Percentiles rank a stretch among this genome's conserved stretches.
phyloP scores from a whole-genome alignment of 1,284 basidiomycete species.

The Abortiporus biennis region DNA sequence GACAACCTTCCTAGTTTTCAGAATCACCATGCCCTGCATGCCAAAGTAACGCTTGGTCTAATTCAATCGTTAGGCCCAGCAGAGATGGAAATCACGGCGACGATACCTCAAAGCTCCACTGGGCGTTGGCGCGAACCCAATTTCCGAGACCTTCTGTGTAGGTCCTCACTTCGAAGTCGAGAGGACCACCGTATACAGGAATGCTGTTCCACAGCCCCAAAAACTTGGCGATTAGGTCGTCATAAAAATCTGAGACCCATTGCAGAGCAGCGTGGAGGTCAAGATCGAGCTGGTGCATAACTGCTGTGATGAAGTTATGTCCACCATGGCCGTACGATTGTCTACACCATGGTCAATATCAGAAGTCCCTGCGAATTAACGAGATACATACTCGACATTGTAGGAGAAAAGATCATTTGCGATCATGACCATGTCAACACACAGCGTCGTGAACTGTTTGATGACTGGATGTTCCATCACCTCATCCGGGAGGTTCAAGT shows the following conservation, averaged over 20 bases:
- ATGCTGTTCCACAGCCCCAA: neutral
- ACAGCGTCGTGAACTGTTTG: constrained; percentile 17
- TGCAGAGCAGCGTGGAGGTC: constrained; percentile 26
- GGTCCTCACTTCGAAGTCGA: neutral
- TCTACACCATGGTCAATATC: neutral
- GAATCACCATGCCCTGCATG: constrained; percentile 15
- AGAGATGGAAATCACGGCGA: too few relatives aligned
- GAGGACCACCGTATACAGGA: constrained; percentile 1
- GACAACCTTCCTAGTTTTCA: constrained; percentile 11
- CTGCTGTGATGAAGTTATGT: constrained; percentile 30
- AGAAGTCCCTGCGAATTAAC: neutral
- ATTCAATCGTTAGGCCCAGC: too few relatives aligned
- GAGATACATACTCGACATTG: constrained; percentile 22
- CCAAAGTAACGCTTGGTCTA: constrained; percentile 26
- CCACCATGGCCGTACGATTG: constrained; percentile 26
- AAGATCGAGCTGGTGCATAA: constrained; percentile 22
- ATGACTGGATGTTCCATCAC: constrained; percentile 28
- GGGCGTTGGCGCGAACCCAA: constrained; percentile 3
- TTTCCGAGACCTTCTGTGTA: constrained; percentile 1
- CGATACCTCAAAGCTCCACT: constrained; percentile 6
- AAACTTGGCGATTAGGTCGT: constrained; percentile 21
- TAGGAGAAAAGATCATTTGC: constrained; percentile 31
- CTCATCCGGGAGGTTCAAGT: constrained; percentile 27
- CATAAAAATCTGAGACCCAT: constrained; percentile 23
- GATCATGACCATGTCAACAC: neutral